Percentiles rank a stretch among this genome's conserved stretches.
phyloP scores from a whole-genome alignment of 1,139 yeast genomes.

The Hyphopichia wangnamkhiaoensis region DNA sequence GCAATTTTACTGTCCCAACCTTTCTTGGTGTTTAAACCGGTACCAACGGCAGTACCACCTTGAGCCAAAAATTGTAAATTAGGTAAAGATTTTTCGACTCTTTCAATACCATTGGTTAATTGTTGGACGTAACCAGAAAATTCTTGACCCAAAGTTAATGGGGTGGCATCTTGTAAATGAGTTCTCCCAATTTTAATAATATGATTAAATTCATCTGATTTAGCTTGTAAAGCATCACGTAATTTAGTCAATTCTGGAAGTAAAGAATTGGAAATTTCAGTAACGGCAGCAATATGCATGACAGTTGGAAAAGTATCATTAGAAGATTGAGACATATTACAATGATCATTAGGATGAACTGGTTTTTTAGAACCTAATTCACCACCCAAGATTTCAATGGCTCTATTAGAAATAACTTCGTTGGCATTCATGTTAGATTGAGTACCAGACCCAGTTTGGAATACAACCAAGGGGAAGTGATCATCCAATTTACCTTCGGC shows the following conservation, averaged over 20 bases:
- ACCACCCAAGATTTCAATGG: conserved; percentile 89
- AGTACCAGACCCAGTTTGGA: conserved; percentile 96
- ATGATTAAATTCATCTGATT: conserved; percentile 71
- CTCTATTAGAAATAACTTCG: conserved; percentile 93
- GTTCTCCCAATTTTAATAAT: conserved; percentile 96
- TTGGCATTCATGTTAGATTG: conserved; percentile 96
- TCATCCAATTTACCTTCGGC: conserved; percentile 80
- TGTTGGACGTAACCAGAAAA: conserved; percentile 92
- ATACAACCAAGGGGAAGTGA: conserved; percentile 92
- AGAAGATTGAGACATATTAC: conserved; percentile 92
- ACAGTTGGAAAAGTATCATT: conserved; percentile 97
- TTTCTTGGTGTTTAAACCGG: conserved; percentile 84
- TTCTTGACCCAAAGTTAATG: conserved; percentile 91
- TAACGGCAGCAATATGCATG: conserved; percentile 95
- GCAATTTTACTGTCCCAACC: conserved; percentile 85
- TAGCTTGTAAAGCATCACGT: conserved; percentile 66
- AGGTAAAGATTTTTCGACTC: conserved; percentile 70
- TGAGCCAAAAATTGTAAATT: conserved; percentile 79
- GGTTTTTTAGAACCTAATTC: conserved; percentile 80
- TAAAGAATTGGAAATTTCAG: conserved; percentile 69
- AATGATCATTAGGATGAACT: conserved; percentile 95
- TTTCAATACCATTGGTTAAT: conserved; percentile 75
- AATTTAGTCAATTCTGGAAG: conserved; percentile 72
- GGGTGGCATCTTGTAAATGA: conserved; percentile 95
- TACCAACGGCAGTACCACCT: conserved; percentile 98